Evolutionary conservation across 768 basidiomycete genomes (phyloP).

Genomic region (Leucogyrophana mollusca): DNA sequence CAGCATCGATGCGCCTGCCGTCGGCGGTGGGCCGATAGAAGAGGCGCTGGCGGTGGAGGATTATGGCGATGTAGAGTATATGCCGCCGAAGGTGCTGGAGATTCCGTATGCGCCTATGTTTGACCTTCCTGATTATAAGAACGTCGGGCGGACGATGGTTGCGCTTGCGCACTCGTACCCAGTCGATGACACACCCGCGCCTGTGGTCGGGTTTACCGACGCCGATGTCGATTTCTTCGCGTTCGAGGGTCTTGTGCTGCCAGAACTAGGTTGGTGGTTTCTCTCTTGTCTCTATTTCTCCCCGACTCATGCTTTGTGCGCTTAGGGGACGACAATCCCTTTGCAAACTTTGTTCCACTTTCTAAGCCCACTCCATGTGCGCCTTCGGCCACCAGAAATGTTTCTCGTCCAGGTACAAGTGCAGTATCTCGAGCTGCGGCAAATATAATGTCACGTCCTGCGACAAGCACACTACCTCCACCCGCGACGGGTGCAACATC

Average conservation of each 20-base stretch:
- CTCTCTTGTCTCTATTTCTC: not conserved
- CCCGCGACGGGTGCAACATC: not conserved
- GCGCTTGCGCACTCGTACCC: constrained; percentile 33
- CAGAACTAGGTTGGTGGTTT: constrained; percentile 23
- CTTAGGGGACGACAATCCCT: constrained; percentile 29
- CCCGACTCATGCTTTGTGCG: not conserved
- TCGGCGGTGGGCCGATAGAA: constrained; percentile 19
- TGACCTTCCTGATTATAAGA: constrained; percentile 48
- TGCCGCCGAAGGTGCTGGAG: constrained; percentile 52
- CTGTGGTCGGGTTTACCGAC: constrained; percentile 14
- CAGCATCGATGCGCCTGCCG: constrained; percentile 31
- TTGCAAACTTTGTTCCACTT: constrained; percentile 10
- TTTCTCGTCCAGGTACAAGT: constrained; percentile 23
- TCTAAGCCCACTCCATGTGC: constrained; percentile 3
- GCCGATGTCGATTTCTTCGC: constrained; percentile 22
- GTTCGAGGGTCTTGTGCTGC: constrained; percentile 13
- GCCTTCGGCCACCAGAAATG: not conserved
- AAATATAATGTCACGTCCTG: constrained; percentile 1
- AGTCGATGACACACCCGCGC: constrained; percentile 30
- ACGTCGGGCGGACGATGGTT: constrained; percentile 37
- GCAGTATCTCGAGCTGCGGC: constrained; percentile 19
- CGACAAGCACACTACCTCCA: not conserved
- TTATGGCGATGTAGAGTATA: constrained; percentile 52
- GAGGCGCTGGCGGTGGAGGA: constrained; percentile 29
- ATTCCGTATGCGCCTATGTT: constrained; percentile 44